phyloP scores from a whole-genome alignment of 2,329 filamentous ascomycete genomes.

The Clarireedia monteithiana region DNA sequence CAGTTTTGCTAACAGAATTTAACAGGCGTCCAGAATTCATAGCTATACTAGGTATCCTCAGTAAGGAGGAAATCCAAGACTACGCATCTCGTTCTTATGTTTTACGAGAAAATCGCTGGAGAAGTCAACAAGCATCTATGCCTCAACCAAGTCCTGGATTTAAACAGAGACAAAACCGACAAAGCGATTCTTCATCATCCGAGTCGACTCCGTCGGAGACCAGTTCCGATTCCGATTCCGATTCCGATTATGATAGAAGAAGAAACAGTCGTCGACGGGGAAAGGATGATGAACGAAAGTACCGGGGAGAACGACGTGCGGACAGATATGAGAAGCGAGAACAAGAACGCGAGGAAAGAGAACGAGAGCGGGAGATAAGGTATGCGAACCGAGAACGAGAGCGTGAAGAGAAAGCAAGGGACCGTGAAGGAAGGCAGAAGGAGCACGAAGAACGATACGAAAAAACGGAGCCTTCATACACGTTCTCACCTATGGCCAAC shows the following conservation, averaged over 20 bases:
- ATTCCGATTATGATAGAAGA: not conserved
- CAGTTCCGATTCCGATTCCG: not conserved
- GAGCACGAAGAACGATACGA: not conserved
- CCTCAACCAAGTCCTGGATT: not conserved
- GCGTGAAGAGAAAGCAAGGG: no score
- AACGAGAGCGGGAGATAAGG: no score
- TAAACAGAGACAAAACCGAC: not conserved
- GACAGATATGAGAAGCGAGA: not conserved
- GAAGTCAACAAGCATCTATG: conserved; percentile 4
- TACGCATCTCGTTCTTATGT: conserved; percentile 38
- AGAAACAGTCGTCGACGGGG: not conserved
- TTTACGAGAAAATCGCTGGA: conserved; percentile 28
- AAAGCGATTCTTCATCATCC: not conserved
- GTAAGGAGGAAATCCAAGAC: conserved; percentile 42
- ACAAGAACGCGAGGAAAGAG: not conserved
- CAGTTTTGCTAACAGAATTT: conserved; percentile 2
- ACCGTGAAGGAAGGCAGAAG: not conserved
- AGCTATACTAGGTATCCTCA: conserved; percentile 49
- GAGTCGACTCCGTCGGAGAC: not conserved
- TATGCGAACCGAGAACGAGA: no score
- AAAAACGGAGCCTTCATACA: not conserved
- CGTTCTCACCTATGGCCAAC: not conserved
- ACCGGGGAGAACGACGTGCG: not conserved
- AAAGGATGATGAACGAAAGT: not conserved
- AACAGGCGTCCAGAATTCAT: conserved; percentile 46